Base-by-base conservation (phyloP, 164 flowering plant genomes). In the Liquidambar formosana region DNA sequence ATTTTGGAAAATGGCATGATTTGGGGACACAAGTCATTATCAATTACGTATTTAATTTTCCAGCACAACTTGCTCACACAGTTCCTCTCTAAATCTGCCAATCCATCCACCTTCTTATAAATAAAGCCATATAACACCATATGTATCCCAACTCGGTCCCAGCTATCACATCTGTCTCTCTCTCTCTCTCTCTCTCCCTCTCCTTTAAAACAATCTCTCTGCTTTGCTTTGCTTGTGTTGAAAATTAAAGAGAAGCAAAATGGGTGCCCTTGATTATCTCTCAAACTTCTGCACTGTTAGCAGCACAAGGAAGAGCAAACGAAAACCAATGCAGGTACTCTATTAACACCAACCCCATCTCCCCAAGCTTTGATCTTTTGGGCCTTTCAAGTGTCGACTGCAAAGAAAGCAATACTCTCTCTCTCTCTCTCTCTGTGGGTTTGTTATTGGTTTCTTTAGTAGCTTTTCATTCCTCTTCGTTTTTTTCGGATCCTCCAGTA, bases 301-400 rank as follows among this genome's bases (percentile, higher is more conserved):
- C 63, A 78, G 46, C 26, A 61, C 61, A 28, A 71, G 77, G 65
- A 83, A 76, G 80, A 77, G 70, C 53, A 75, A 77, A 22, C 67
- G 81, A 9, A 83, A 79, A 61, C 71, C 79, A 57, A 79, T 78
- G 82, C 84, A 79, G 86, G 86, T 83, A 65, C 16, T 14, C 25
- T 22, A 45, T 11, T 1, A 49, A 1, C 1, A 2, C 53, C 2
- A 2, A 2, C 59, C 22, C n/a, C 56, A 14, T 43, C n/a, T 19
- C 33, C 25, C 28, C 8, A 2, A 12, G 10, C 22, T 33, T 57
- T 22, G 6, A 11, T 57, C 28, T 19, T 13, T 63, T 12, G 6
- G 1, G n/a, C 19, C n/a, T 49, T 8, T 49, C 53, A 49, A 16
- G 0, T 15, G n/a, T 49, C 8, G 8, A 49, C 53, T 49, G 5